Percentiles rank a stretch among this genome's conserved stretches.
phyloP scores from a whole-genome alignment of 345 rosid genomes.

The Erucastrum elatum region DNA sequence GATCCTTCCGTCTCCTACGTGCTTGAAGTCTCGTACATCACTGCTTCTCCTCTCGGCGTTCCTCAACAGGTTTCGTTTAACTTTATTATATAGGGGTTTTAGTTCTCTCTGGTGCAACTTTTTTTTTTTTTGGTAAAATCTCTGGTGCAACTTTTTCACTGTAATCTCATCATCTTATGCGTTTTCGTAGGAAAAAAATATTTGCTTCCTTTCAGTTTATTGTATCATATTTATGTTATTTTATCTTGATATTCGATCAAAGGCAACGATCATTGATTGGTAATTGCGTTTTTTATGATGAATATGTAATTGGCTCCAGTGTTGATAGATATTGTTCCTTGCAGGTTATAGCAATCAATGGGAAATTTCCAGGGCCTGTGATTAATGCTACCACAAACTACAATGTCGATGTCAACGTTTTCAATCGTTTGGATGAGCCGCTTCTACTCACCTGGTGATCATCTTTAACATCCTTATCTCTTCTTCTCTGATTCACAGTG shows the following conservation, averaged over 20 bases:
- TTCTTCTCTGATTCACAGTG: neutral
- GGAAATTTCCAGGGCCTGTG: constrained; percentile 71
- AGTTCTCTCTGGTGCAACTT: neutral
- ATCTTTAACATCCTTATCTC: neutral
- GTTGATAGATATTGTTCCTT: constrained; percentile 7
- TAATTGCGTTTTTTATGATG: neutral
- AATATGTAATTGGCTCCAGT: neutral
- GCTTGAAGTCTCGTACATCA: constrained; percentile 62
- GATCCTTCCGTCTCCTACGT: constrained; percentile 64
- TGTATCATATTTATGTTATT: neutral
- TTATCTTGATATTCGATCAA: neutral
- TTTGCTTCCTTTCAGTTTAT: neutral
- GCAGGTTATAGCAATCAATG: constrained; percentile 87
- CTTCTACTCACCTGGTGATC: constrained; percentile 80
- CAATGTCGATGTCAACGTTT: constrained; percentile 63
- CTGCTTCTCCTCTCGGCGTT: constrained; percentile 81
- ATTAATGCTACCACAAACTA: constrained; percentile 75
- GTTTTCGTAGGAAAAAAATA: neutral
- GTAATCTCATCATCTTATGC: neutral
- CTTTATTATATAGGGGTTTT: neutral
- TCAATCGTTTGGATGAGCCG: constrained; percentile 69
- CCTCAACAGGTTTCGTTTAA: constrained; percentile 68
- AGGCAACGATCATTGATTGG: neutral
- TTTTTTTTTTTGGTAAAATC: neutral
- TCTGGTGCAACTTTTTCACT: neutral